Evolutionary conservation across 164 flowering plant genomes (phyloP).

Genomic region (Stephania yunnanensis): DNA sequence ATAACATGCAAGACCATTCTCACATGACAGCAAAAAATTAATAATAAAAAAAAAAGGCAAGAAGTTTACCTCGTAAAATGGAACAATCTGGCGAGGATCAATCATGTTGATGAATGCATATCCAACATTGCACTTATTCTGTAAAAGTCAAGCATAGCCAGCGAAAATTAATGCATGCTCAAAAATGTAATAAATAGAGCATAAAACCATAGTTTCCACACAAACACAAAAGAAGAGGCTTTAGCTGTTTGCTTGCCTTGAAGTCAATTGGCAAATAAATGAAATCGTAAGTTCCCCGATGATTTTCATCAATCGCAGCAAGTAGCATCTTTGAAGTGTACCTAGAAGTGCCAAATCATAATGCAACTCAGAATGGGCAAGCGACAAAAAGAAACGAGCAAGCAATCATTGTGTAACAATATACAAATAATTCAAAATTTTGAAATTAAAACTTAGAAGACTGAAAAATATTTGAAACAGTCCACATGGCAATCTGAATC

Average conservation of each 20-base stretch:
- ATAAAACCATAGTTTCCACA: not conserved
- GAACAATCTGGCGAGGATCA: slow-evolving; percentile 58
- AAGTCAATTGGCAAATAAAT: slow-evolving; percentile 85
- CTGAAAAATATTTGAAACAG: not conserved
- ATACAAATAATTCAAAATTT: not conserved
- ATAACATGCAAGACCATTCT: not conserved
- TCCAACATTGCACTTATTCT: slow-evolving; percentile 94
- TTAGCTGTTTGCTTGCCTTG: slow-evolving; percentile 40
- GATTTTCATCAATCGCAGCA: slow-evolving; percentile 72
- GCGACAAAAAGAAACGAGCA: not conserved
- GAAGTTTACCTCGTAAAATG: slow-evolving; percentile 58
- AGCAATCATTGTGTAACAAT: not conserved
- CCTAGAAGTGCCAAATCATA: slow-evolving; percentile 26
- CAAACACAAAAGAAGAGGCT: not conserved
- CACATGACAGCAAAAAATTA: not conserved
- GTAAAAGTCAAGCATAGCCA: slow-evolving; percentile 11
- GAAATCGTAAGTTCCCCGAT: slow-evolving; percentile 76
- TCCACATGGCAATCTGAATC: not conserved
- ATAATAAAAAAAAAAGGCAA: too few relatives aligned
- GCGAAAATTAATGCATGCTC: not conserved
- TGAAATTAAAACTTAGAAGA: not conserved
- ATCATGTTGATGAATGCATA: slow-evolving; percentile 89
- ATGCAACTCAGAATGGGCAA: not conserved
- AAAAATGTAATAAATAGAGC: not conserved
- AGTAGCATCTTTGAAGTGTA: slow-evolving; percentile 86